phyloP scores from a whole-genome alignment of 257 asterid genomes.

The Dorcoceras hygrometricum region DNA sequence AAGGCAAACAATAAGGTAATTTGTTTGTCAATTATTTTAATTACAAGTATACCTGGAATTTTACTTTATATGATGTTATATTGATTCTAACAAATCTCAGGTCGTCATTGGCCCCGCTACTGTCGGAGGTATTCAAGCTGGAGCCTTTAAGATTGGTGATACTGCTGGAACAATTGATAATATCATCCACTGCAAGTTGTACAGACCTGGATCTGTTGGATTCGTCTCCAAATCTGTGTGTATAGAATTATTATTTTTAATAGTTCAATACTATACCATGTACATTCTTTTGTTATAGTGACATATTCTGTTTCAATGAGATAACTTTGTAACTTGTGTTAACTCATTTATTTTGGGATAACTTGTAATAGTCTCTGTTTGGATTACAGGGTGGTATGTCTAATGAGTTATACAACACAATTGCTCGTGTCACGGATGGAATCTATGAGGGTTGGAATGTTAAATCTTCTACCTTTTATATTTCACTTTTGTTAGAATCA shows the following conservation, averaged over 20 bases:
- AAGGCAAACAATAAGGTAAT: conserved; percentile 91
- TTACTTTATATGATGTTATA: background rate
- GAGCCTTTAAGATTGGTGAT: conserved; percentile 98
- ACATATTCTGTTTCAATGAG: background rate
- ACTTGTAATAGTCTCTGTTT: conserved; percentile 23
- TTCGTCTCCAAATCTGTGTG: conserved; percentile 97
- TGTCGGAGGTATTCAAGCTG: conserved; percentile 99
- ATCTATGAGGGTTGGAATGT: conserved; percentile 78
- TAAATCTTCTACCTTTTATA: conserved; percentile 14
- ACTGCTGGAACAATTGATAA: conserved; percentile 99
- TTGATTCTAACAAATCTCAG: conserved; percentile 35
- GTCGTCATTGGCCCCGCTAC: conserved; percentile 97
- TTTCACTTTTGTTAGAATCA: background rate
- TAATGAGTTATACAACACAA: conserved; percentile 84
- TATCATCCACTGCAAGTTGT: conserved; percentile 85
- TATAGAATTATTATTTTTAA: conserved; percentile 3
- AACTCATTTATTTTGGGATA: conserved; percentile 17
- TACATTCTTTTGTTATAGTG: conserved; percentile 14
- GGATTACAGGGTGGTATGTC: conserved; percentile 96
- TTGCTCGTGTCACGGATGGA: conserved; percentile 98
- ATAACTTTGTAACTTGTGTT: background rate
- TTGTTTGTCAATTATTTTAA: conserved; percentile 15
- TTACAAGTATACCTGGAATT: no score
- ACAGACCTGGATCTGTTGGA: conserved; percentile 98
- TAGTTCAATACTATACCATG: no score